These are phyloP conservation scores for Closterium sp. DNA, from an alignment of 139 green algal species.

Conservation along the genomic window DNA sequence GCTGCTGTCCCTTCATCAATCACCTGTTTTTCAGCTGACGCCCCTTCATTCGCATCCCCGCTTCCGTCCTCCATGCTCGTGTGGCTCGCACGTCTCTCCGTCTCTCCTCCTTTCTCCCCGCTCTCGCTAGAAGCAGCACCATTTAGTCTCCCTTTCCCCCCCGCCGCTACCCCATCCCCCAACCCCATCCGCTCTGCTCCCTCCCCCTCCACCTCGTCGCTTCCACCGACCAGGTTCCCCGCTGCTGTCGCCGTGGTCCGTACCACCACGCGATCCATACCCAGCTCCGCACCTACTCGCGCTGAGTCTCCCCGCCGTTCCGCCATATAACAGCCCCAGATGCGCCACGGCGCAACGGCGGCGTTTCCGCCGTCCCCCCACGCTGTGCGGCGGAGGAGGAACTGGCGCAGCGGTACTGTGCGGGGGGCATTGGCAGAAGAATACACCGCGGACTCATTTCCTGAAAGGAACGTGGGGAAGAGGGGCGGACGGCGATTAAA, in stretches of 20 bases:
- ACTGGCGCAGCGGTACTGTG: neutral
- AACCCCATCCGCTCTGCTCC: neutral
- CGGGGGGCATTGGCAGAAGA: no score
- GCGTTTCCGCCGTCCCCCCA: neutral
- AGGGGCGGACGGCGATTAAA: neutral
- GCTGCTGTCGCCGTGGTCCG: neutral
- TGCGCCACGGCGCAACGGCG: neutral
- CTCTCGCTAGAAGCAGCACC: neutral
- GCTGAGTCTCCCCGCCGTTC: neutral
- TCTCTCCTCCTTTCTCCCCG: neutral
- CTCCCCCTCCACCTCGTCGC: neutral
- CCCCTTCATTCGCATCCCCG: no score
- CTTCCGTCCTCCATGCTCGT: no score
- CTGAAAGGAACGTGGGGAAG: neutral
- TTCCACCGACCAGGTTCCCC: neutral
- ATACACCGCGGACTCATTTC: neutral
- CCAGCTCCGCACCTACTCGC: neutral
- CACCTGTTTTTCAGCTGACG: neutral
- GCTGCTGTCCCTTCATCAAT: neutral
- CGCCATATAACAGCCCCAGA: neutral
- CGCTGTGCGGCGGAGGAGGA: neutral
- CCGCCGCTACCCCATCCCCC: neutral
- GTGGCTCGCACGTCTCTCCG: neutral
- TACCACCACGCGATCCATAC: neutral
- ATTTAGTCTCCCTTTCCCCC: neutral